Conservation (phyloP, 148 eudicot genomes). For the Vaccinium myrtillus region DNA sequence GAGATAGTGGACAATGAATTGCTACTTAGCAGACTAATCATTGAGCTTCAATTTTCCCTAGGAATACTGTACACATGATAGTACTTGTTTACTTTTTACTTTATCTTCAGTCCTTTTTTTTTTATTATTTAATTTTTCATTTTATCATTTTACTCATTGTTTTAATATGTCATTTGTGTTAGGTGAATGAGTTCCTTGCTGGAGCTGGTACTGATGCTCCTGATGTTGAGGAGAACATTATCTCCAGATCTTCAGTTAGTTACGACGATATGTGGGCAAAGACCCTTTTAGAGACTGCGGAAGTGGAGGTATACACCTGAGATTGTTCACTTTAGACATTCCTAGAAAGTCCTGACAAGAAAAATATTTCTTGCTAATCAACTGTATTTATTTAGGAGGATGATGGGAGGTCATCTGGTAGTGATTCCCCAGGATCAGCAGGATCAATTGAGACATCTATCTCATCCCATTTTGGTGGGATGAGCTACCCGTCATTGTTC, state of each 20-base stretch:
- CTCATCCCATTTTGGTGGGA: conserved; percentile 98
- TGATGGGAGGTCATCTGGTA: conserved; percentile 83
- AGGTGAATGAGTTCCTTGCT: conserved; percentile 98
- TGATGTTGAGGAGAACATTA: conserved; percentile 85
- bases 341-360: background rate
- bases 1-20: background rate
- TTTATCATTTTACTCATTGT: background rate
- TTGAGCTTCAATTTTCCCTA: background rate
- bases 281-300: conserved; percentile 85
- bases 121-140: background rate
- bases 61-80: background rate
- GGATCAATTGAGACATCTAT: conserved; percentile 97
- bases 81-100: background rate
- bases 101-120: background rate
- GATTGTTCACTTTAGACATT: background rate
- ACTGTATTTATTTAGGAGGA: conserved; percentile 50
- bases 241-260: conserved; percentile 80
- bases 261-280: conserved; percentile 99
- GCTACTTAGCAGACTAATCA: background rate
- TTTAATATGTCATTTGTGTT: conserved; percentile 11
- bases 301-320: conserved; percentile 57
- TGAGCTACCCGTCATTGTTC: conserved; percentile 92
- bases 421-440: conserved; percentile 87
- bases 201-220: conserved; percentile 99
- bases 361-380: background rate